phyloP scores from a whole-genome alignment of 371 early-diverging fungal species.

The Rhizopus stolonifer region DNA sequence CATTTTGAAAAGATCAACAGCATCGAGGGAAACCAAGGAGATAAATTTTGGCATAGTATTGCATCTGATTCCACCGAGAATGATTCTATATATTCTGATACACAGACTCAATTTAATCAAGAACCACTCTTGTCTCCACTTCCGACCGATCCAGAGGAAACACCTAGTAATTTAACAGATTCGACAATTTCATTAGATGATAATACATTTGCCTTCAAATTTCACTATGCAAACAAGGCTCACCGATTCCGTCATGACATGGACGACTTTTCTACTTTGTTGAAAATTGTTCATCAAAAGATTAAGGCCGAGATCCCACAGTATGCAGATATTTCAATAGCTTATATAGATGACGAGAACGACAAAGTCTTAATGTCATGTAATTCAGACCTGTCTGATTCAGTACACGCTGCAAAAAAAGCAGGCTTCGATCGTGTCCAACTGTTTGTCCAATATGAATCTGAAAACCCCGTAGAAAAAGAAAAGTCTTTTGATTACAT shows the following conservation, averaged over 20 bases:
- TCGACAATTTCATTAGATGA: conserved; percentile 26
- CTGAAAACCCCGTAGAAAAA: too few relatives aligned
- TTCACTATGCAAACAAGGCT: conserved; percentile 63
- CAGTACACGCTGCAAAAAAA: conserved; percentile 72
- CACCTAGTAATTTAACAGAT: background rate
- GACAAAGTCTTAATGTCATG: conserved; percentile 76
- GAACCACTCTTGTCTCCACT: conserved; percentile 1
- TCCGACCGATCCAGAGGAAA: conserved; percentile 2
- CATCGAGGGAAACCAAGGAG: conserved; percentile 48
- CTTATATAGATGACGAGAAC: conserved; percentile 86
- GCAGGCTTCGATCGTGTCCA: conserved; percentile 73
- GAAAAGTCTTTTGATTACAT: conserved; percentile 8
- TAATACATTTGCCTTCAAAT: conserved; percentile 71
- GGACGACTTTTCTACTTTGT: conserved; percentile 48
- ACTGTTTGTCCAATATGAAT: conserved; percentile 45
- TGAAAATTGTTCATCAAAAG: conserved; percentile 44
- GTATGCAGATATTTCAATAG: conserved; percentile 56
- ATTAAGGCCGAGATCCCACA: conserved; percentile 32
- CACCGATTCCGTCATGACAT: conserved; percentile 72
- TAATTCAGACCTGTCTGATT: conserved; percentile 77
- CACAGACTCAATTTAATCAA: conserved; percentile 26
- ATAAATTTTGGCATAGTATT: conserved; percentile 56
- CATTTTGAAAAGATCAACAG: conserved; percentile 27
- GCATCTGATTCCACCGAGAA: conserved; percentile 46
- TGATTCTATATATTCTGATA: conserved; percentile 47